Percentiles rank a stretch among this genome's conserved stretches.
Evolutionary conservation across 352 stramenopile genomes (phyloP).

Genomic region (Phytophthora hibernalis): DNA sequence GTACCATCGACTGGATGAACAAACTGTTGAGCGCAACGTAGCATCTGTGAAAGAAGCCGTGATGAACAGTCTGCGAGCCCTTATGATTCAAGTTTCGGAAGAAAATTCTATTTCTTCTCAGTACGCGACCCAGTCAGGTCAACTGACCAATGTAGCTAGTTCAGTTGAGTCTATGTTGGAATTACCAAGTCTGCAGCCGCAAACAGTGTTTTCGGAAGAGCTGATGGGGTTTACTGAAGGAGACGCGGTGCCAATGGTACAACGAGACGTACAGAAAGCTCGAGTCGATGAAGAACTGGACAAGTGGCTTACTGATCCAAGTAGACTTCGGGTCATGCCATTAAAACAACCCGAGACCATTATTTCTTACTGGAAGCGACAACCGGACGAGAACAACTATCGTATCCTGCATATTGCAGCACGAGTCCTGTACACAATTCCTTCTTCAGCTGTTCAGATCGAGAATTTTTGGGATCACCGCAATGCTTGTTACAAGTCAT

Average conservation of each 20-base stretch:
- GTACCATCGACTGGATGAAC: no score
- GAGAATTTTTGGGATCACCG: slow-evolving; percentile 6
- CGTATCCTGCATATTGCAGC: neutral
- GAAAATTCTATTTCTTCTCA: no score
- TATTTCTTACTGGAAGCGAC: neutral
- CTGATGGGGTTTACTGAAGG: slow-evolving; percentile 2
- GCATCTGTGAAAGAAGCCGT: slow-evolving; percentile 6
- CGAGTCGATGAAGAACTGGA: slow-evolving; percentile 20
- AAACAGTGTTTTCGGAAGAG: slow-evolving; percentile 2
- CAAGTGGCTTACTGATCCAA: slow-evolving; percentile 9
- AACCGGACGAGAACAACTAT: slow-evolving; percentile 5
- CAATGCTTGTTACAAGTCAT: slow-evolving; percentile 12
- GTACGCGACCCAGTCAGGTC: neutral
- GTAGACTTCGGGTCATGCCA: neutral
- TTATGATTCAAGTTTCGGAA: neutral
- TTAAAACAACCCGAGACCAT: neutral
- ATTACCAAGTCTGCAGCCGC: neutral
- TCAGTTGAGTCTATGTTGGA: neutral
- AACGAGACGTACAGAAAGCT: slow-evolving; percentile 8
- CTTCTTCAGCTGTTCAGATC: slow-evolving; percentile 3
- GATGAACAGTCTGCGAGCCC: neutral
- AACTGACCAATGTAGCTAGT: neutral
- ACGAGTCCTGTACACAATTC: neutral
- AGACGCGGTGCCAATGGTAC: neutral
- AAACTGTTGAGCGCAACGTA: slow-evolving; percentile 6